Conservation (phyloP, 371 early-diverging fungal species). For the Chytridiales sp. region DNA sequence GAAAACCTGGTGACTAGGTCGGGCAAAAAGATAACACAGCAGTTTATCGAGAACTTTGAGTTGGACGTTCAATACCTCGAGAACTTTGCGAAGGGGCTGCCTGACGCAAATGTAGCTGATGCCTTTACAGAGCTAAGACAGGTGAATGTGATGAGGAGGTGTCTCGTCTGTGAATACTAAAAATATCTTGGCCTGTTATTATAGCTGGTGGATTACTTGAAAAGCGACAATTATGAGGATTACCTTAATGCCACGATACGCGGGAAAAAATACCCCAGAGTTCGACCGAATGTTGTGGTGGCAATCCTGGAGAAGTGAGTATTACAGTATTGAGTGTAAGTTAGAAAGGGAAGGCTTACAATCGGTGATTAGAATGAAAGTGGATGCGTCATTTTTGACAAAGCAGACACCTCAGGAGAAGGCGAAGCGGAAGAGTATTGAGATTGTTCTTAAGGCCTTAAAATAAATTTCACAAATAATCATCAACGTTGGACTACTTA, state of each 20-base stretch:
- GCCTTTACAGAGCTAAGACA: constrained; percentile 74
- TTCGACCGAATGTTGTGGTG: constrained; percentile 64
- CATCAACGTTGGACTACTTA: no score
- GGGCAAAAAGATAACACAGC: constrained; percentile 61
- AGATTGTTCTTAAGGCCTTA: constrained; percentile 24
- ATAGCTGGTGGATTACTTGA: constrained; percentile 62
- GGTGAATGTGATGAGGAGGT: constrained; percentile 41
- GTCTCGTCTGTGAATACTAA: neutral
- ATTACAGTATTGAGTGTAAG: neutral
- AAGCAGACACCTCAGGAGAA: constrained; percentile 41
- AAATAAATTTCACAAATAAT: no score
- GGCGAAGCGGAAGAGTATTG: constrained; percentile 36
- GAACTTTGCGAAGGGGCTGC: constrained; percentile 64
- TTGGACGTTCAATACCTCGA: constrained; percentile 75
- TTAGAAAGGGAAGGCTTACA: neutral
- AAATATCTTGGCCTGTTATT: neutral
- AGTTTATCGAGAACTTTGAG: constrained; percentile 67
- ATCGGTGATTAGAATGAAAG: constrained; percentile 18
- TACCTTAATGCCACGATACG: constrained; percentile 62
- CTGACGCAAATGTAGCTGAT: constrained; percentile 63
- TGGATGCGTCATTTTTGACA: constrained; percentile 37
- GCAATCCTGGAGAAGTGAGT: constrained; percentile 78
- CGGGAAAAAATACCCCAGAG: constrained; percentile 60
- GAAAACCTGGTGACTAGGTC: constrained; percentile 61
- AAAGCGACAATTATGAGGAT: constrained; percentile 73